Evolutionary conservation across 2,329 filamentous ascomycete species (phyloP).

Genomic region (Drechmeria coniospora): DNA sequence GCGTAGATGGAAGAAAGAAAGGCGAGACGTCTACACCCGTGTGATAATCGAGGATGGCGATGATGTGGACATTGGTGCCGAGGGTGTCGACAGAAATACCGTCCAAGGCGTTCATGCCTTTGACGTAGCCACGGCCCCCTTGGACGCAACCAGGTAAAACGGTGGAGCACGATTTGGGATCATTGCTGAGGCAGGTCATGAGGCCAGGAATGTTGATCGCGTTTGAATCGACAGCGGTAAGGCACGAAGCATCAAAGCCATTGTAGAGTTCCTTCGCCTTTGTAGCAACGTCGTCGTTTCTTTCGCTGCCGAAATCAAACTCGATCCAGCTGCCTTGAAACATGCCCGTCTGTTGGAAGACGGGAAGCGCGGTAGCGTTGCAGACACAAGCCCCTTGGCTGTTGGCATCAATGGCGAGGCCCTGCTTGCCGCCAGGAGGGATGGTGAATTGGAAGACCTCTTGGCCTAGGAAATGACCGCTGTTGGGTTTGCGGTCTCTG

Average conservation of each 20-base stretch:
- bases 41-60: slow-evolving; percentile 17
- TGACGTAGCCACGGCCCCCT: too few relatives aligned
- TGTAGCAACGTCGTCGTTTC: too few relatives aligned
- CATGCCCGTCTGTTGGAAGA: slow-evolving; percentile 23
- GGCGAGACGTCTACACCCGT: neutral
- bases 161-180: slow-evolving; percentile 19
- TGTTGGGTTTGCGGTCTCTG: slow-evolving; percentile 21
- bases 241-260: slow-evolving; percentile 33
- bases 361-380: slow-evolving; percentile 15
- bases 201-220: slow-evolving; percentile 3
- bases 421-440: slow-evolving; percentile 18
- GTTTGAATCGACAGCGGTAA: slow-evolving; percentile 23
- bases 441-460: slow-evolving; percentile 26
- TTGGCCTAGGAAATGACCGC: slow-evolving; percentile 31
- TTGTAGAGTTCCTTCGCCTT: too few relatives aligned
- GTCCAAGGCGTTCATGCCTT: slow-evolving; percentile 20
- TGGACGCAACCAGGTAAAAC: too few relatives aligned
- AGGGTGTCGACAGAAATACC: slow-evolving; percentile 25
- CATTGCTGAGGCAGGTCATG: slow-evolving; percentile 26
- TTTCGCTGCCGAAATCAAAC: slow-evolving; percentile 29
- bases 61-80: slow-evolving; percentile 12
- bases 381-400: slow-evolving; percentile 34
- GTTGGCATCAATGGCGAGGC: slow-evolving; percentile 29
- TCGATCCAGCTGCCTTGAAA: slow-evolving; percentile 32
- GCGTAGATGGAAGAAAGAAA: slow-evolving; percentile 2